Conservation (phyloP, 2,329 filamentous ascomycete species). For the Sporothrix inflata region DNA sequence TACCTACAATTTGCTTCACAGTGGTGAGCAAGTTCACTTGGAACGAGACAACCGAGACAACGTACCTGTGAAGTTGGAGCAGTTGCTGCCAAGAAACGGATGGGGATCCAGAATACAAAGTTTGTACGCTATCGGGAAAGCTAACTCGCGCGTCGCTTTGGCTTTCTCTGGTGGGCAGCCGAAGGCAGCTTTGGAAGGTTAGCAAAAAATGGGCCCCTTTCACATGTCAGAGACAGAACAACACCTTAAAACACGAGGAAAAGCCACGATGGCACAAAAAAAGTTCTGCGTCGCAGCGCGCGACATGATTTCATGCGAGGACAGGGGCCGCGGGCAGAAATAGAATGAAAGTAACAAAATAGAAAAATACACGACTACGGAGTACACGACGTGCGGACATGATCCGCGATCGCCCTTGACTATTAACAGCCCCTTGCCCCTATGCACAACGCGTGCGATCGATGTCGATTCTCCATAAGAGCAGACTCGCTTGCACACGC, state of each 20-base stretch:
- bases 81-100: not conserved
- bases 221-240: constrained; percentile 20
- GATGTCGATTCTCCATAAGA: not conserved
- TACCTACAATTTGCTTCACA: not conserved
- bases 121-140: constrained; percentile 16
- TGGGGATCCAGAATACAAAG: not conserved
- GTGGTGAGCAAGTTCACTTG: not conserved
- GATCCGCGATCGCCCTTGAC: not conserved
- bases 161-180: not conserved
- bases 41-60: too few species aligned
- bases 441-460: not conserved
- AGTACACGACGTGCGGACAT: not conserved
- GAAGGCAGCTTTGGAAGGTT: not conserved
- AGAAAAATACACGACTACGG: too few species aligned
- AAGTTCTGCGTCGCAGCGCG: not conserved
- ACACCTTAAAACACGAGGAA: not conserved
- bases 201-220: constrained; percentile 22
- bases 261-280: not conserved
- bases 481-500: not conserved
- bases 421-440: not conserved
- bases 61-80: not conserved
- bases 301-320: constrained; percentile 13
- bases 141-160: not conserved
- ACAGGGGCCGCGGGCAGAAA: not conserved
- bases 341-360: not conserved